These are phyloP conservation scores for Fomitopsis betulina DNA, from an alignment of 1,284 basidiomycete species.

Conservation along the genomic window DNA sequence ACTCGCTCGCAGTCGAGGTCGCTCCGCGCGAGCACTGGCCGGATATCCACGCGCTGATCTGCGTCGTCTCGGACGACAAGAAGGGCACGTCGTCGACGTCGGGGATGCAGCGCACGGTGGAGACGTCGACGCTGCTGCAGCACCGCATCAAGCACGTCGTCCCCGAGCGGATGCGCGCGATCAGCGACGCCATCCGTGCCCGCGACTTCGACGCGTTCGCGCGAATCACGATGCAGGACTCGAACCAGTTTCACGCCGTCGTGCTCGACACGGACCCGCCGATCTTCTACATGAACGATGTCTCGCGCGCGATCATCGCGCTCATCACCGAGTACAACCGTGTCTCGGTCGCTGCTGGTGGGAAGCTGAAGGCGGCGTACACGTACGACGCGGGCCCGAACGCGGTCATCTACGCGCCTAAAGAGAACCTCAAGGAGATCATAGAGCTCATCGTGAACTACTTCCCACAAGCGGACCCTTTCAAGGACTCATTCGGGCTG, in stretches of 20 bases:
- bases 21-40: conserved; percentile 91
- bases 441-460: conserved; percentile 71
- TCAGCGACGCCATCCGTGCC: conserved; percentile 74
- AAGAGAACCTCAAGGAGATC: conserved; percentile 76
- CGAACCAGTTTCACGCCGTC: conserved; percentile 98
- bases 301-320: conserved; percentile 81
- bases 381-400: conserved; percentile 99
- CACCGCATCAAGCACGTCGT: conserved; percentile 89
- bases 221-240: conserved; percentile 92
- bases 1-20: conserved; percentile 87
- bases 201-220: conserved; percentile 91
- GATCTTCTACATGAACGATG: conserved; percentile 99
- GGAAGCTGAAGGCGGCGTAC: conserved; percentile 84
- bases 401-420: conserved; percentile 92
- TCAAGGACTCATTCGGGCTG: conserved; percentile 73
- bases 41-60: conserved; percentile 94
- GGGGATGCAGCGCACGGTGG: conserved; percentile 97
- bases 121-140: conserved; percentile 86
- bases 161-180: conserved; percentile 81
- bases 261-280: conserved; percentile 96
- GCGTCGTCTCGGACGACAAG: conserved; percentile 94
- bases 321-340: conserved; percentile 94
- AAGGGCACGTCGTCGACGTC: conserved; percentile 94
- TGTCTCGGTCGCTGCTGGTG: conserved; percentile 57
- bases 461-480: conserved; percentile 77